Conservation (phyloP, 2,329 filamentous ascomycete species). For the Escovopsis sp. region DNA sequence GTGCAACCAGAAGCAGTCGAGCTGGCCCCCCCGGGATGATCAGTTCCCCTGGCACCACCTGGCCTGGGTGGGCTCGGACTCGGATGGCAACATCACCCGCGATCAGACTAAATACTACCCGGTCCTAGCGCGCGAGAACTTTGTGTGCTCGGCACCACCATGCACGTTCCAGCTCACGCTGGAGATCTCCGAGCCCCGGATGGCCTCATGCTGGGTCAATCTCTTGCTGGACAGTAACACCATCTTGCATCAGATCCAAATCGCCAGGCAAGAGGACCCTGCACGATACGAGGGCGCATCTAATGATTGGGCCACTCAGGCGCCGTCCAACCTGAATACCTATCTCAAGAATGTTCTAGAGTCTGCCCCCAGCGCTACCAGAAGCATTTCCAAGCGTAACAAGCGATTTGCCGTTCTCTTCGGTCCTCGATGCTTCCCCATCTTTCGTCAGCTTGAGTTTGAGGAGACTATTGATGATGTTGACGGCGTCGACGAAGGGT, state of each 20-base stretch:
- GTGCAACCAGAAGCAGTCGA: conserved; percentile 18
- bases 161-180: conserved; percentile 30
- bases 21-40: conserved; percentile 20
- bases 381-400: conserved; percentile 40
- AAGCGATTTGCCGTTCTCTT: conserved; percentile 42
- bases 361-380: conserved; percentile 18
- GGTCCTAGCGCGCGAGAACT: conserved; percentile 20
- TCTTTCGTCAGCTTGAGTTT: conserved; percentile 37
- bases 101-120: conserved; percentile 25
- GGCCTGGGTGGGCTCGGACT: conserved; percentile 19
- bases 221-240: conserved; percentile 31
- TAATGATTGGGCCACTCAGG: conserved; percentile 25
- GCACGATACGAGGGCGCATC: conserved; percentile 30
- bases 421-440: conserved; percentile 31
- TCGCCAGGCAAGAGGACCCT: conserved; percentile 30
- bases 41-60: conserved; percentile 26
- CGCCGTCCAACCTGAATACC: conserved; percentile 31
- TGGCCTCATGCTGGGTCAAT: conserved; percentile 27
- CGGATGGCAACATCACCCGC: conserved; percentile 10
- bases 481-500: conserved; percentile 25
- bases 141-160: conserved; percentile 26
- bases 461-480: conserved; percentile 23
- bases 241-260: conserved; percentile 24
- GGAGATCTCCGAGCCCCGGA: conserved; percentile 34
- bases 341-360: conserved; percentile 37